A percentile compares a stretch with the other conserved stretches of the same genome.
Conservation (phyloP, 441 rosid genomes). For the Kokia cookei region DNA sequence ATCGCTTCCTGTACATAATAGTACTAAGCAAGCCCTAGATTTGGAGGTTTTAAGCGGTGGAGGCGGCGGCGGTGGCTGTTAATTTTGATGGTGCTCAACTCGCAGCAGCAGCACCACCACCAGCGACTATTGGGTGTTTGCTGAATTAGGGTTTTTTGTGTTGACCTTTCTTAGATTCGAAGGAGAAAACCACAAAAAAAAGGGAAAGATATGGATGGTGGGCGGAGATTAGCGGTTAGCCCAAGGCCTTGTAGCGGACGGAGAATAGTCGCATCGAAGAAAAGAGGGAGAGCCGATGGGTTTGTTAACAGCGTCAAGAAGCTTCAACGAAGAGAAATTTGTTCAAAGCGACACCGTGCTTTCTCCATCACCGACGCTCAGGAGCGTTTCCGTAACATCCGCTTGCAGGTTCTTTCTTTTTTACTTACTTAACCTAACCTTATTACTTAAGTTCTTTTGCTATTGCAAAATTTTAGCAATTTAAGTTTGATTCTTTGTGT, state of each 20-base stretch:
- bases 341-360: slow-evolving; percentile 49
- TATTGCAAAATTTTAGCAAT: slow-evolving; percentile 28
- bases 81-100: neutral
- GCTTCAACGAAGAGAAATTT: slow-evolving; percentile 63
- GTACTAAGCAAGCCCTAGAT: neutral
- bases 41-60: neutral
- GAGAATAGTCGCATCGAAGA: slow-evolving; percentile 46
- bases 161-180: neutral
- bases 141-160: neutral
- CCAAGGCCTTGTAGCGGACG: slow-evolving; percentile 58
- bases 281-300: slow-evolving; percentile 44
- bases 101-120: neutral
- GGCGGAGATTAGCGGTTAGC: slow-evolving; percentile 48
- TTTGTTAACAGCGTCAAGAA: slow-evolving; percentile 64
- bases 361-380: slow-evolving; percentile 59
- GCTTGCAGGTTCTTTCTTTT: slow-evolving; percentile 34
- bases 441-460: slow-evolving; percentile 30
- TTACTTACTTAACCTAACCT: neutral
- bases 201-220: slow-evolving; percentile 15
- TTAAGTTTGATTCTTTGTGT: slow-evolving; percentile 20
- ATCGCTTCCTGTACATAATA: neutral
- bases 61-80: neutral
- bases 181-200: neutral
- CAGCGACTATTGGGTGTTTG: neutral
- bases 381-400: slow-evolving; percentile 67